Evolutionary conservation across 176 grass and related monocot species (phyloP).

Genomic region (Alopecurus myosuroides): DNA sequence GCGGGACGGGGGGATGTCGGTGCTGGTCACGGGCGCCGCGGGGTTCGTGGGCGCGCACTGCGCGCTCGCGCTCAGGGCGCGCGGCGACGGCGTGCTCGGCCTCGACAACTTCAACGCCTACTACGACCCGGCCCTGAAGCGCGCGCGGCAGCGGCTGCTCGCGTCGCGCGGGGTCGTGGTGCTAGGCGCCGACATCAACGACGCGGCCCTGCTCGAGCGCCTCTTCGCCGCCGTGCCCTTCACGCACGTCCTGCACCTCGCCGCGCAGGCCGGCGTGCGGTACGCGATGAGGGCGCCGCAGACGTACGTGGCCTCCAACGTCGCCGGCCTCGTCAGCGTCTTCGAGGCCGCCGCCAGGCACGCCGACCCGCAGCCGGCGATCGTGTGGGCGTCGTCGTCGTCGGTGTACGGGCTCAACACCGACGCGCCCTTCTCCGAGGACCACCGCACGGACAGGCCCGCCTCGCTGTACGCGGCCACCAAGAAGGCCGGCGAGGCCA

Average conservation of each 20-base stretch:
- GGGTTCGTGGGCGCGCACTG: constrained; percentile 89
- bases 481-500: constrained; percentile 98
- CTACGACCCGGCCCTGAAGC: constrained; percentile 85
- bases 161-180: constrained; percentile 49
- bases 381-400: constrained; percentile 95
- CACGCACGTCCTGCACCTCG: constrained; percentile 95
- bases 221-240: constrained; percentile 54
- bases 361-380: constrained; percentile 83
- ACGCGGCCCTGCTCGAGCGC: constrained; percentile 44
- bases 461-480: constrained; percentile 96
- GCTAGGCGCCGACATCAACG: constrained; percentile 82
- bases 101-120: constrained; percentile 97
- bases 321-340: constrained; percentile 68
- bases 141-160: constrained; percentile 68
- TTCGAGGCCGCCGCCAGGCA: constrained; percentile 71
- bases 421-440: constrained; percentile 78
- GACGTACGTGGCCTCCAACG: constrained; percentile 89
- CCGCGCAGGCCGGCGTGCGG: constrained; percentile 88
- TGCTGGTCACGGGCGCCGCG: constrained; percentile 79
- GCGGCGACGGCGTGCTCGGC: constrained; percentile 87
- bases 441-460: constrained; percentile 75
- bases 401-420: constrained; percentile 95
- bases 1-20: constrained; percentile 43
- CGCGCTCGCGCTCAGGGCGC: constrained; percentile 60
- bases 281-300: constrained; percentile 84